Base-by-base conservation (phyloP, 1,139 yeast species). In the Taphrina betulina region DNA sequence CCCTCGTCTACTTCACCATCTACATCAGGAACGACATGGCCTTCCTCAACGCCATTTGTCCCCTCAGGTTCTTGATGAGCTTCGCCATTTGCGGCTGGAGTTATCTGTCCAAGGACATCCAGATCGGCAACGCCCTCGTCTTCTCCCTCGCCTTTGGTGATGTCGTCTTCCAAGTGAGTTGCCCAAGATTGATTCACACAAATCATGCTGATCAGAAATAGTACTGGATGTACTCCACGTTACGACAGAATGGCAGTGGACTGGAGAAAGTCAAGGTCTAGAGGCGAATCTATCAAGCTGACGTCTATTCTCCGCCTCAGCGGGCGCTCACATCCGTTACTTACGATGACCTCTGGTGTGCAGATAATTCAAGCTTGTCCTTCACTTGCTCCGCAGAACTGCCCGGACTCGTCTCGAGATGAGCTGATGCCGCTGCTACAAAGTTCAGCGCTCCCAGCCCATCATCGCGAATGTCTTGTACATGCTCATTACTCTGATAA, bases 1-100 rank as follows among this genome's bases (percentile, higher is more conserved):
- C 54, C 2, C 29, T 31, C 23, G 23, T 50, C 46, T 50, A 50
- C 34, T 26, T 50, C 12, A 33, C 46, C 14, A 38, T 50, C 38
- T 50, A 50, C 24, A 17, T 40, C 3, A 41, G 54, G 19, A 19
- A 50, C 19, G 54, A 50, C 34, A 38, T 50, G 33, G 46, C 43
- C 24, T 26, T 50, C 12, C 46, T 50, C 19, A 42, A 24, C 20
- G 54, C 46, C 22, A 10, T 50, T 26, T 33, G 46, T 5, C 43
- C 54, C 14, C 46, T 50, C 10, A 38, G 54, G 22, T 50, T 50
- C 40, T 34, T 50, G 4, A 14, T 31, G 22, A n/a, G 36, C 16
- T 40, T 37, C 5, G 33, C 24, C 10, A 22, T 50, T n/a, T 50
- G 54, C 17, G 54, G 54, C 20, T 50, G 54, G 54, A 28, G 45